Base-by-base conservation (phyloP, 495 filamentous ascomycete species). In the Penicillium egyptiacum region DNA sequence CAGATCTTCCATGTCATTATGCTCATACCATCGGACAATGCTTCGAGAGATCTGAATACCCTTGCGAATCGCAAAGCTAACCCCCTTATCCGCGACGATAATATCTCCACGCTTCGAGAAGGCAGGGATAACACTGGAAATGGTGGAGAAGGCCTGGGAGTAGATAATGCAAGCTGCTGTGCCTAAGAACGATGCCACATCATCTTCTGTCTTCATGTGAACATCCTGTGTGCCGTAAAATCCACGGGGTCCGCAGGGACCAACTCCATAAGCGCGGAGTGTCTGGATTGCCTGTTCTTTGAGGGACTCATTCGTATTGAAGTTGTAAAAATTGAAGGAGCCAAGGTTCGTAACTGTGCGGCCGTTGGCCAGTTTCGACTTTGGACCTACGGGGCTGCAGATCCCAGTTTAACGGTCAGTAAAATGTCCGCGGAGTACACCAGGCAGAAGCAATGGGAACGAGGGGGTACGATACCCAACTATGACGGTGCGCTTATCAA, bases 151-250 rank as follows among this genome's bases (percentile, higher is more conserved):
- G 1, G 92, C 87, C 65, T 99, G 94, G 0, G 94, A 86, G 70
- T 99, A 98, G 45, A 98, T 81, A 58, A 99, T 97, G 68, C 91
- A 94, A 33, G 86, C 86, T 33, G 91, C 83, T 17, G 88, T 87
- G 9, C 94, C 94, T 14, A 99, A 72, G 71, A 89, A 94, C 20
- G 86, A 80, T 4, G 94, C 91, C 68, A 99, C 91, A 71, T 99
- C 92, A 40, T 89, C 87, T 71, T 99, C 95, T 2, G 89, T 90
- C 76, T 93, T 91, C 84, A 97, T 91, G 72, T 99, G 95, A 19
- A 99, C 92, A 75, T 99, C 94, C 68, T 99, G 95, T 23, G 90
- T 98, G 51, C 92, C 94, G 76, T 99, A 99, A 76, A 99, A 99
- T 35, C 93, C 91, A 14, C 94, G 93, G 3, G 94, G 94, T 33